phyloP scores from a whole-genome alignment of 2,329 filamentous ascomycete species.

The Colletotrichum sojae region DNA sequence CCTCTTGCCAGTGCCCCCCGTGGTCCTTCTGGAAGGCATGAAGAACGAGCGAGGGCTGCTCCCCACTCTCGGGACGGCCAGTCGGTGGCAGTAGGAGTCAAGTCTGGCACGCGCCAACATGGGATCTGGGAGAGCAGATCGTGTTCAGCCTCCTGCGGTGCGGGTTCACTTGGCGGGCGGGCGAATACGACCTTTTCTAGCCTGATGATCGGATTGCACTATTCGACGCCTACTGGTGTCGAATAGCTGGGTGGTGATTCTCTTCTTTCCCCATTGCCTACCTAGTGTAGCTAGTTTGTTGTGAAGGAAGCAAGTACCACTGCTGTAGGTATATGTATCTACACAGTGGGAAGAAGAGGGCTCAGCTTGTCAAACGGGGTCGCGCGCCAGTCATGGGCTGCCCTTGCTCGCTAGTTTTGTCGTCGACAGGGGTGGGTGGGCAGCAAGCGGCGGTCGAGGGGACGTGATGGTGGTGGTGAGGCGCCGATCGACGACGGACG shows the following conservation, averaged over 20 bases:
- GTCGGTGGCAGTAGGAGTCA: too few relatives aligned
- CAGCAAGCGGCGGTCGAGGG: slow-evolving; percentile 19
- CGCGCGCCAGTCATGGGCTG: slow-evolving; percentile 24
- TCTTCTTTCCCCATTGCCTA: not conserved
- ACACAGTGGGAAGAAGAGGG: slow-evolving; percentile 14
- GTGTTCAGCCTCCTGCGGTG: not conserved
- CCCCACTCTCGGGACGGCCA: not conserved
- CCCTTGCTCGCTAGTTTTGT: slow-evolving; percentile 32
- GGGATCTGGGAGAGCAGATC: not conserved
- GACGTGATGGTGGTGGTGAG: slow-evolving; percentile 13
- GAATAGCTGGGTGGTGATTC: not conserved
- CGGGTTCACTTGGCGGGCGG: too few relatives aligned
- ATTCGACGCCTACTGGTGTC: slow-evolving; percentile 5
- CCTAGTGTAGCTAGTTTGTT: not conserved
- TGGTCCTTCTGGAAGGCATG: slow-evolving; percentile 25
- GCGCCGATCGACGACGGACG: slow-evolving; percentile 21
- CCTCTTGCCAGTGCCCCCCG: not conserved
- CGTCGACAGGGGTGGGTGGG: slow-evolving; percentile 26
- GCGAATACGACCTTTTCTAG: not conserved
- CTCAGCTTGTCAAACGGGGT: slow-evolving; percentile 32
- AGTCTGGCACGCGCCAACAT: not conserved
- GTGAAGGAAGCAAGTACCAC: slow-evolving; percentile 3
- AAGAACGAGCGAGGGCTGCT: slow-evolving; percentile 14
- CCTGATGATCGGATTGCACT: not conserved
- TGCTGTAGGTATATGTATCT: not conserved